Evolutionary conservation across 768 basidiomycete genomes (phyloP).

Genomic region (Rhodotorula graminis): DNA sequence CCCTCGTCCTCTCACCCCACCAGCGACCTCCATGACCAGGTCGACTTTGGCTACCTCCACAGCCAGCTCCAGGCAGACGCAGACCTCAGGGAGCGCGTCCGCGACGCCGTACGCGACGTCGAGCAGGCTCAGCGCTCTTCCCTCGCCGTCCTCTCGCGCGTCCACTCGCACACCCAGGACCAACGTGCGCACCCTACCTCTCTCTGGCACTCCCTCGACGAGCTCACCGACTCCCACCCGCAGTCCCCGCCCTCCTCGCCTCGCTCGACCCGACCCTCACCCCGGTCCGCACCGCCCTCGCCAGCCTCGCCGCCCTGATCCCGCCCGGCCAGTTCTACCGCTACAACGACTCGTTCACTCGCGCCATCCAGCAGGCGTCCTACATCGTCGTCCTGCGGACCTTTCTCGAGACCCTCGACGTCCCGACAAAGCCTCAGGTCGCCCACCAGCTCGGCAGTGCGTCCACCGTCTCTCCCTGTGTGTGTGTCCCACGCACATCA

Average conservation of each 20-base stretch:
- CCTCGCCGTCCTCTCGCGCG: constrained; percentile 24
- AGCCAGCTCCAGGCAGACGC: constrained; percentile 24
- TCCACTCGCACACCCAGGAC: neutral
- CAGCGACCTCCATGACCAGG: constrained; percentile 3
- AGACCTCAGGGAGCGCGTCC: constrained; percentile 34
- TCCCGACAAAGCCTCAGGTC: constrained; percentile 44
- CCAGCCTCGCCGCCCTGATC: constrained; percentile 42
- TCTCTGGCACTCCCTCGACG: too few relatives aligned
- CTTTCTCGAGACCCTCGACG: constrained; percentile 47
- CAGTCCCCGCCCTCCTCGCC: constrained; percentile 32
- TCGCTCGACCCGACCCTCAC: constrained; percentile 35
- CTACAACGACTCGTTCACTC: constrained; percentile 38
- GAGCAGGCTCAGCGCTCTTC: constrained; percentile 31
- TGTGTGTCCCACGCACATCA: neutral
- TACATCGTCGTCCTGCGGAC: constrained; percentile 45
- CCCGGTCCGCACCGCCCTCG: constrained; percentile 20
- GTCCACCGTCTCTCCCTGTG: constrained; percentile 38
- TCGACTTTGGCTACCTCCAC: constrained; percentile 24
- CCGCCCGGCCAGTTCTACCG: constrained; percentile 47
- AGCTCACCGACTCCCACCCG: neutral
- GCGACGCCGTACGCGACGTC: constrained; percentile 31
- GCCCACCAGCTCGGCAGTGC: constrained; percentile 46
- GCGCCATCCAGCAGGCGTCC: constrained; percentile 39
- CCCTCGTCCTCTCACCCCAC: neutral
- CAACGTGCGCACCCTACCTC: constrained; percentile 3